Base-by-base conservation (phyloP, 257 asterid species). In the Cynanchum wilfordii region DNA sequence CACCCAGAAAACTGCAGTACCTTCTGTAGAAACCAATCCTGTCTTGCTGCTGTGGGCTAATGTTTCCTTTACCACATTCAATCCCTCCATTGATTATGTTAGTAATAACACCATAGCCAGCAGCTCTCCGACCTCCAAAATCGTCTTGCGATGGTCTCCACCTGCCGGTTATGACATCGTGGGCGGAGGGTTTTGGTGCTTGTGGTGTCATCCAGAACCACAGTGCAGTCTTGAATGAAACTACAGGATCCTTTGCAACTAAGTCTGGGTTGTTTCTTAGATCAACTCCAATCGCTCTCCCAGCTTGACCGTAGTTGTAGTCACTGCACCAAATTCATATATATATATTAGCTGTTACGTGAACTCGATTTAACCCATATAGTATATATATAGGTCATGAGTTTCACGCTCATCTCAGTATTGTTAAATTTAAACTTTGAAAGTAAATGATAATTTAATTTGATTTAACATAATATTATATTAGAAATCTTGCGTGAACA, bases 191-290 rank as follows among this genome's bases (percentile, higher is more conserved):
- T 49, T 81, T 81, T 25, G 75, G 73, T n/a, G 62, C 2, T 5
- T 81, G 85, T 0, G 82, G 69, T 16, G 85, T 78, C 85, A 78
- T 81, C 85, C 85, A 81, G 33, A 78, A 75, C 85, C 85, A 81
- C 0, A 81, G 19, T 19, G 80, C 85, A 8, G 82, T 77, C 75
- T 77, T 81, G 77, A 81, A 81, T 12, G 85, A 71, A 49, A 81
- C 47, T n/a, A 54, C 47, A 1, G 82, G 22, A 2, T 81, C 69
- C 24, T 30, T 75, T 10, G 80, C 76, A 5, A 81, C 82, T 10
- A 71, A 51, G 49, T 81, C 82, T 10, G 85, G 82, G 24, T 81
- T 69, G 9, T 13, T 44, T 24, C 78, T 44, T 44, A 81, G 40
- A 68, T 78, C 50, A 2, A 1, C 73, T 10, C 78, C 74, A 12